These are phyloP conservation scores for Erysimum pusillum DNA, from an alignment of 441 rosid genomes.

Conservation along the genomic window DNA sequence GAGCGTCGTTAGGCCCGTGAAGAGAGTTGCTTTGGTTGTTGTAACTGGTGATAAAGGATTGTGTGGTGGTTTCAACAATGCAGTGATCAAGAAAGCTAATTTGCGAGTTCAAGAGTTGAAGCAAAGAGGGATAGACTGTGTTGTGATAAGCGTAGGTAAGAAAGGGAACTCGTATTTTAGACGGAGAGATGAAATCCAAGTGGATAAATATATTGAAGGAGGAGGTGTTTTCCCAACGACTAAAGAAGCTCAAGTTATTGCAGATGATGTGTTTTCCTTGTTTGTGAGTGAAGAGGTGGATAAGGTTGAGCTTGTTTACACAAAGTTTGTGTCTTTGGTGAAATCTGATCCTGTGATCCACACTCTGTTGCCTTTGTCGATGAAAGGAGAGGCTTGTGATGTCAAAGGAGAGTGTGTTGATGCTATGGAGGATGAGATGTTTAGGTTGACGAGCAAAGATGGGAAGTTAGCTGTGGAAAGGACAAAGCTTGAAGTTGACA, in stretches of 20 bases:
- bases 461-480: conserved; percentile 72
- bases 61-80: conserved; percentile 79
- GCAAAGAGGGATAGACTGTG: conserved; percentile 59
- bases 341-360: conserved; percentile 72
- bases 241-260: conserved; percentile 76
- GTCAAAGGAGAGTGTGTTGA: conserved; percentile 69
- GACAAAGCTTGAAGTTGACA: conserved; percentile 47
- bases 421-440: conserved; percentile 75
- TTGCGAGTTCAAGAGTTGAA: conserved; percentile 61
- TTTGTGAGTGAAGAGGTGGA: conserved; percentile 78
- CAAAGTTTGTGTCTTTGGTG: conserved; percentile 72
- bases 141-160: conserved; percentile 72
- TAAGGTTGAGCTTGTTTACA: conserved; percentile 75
- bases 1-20: conserved; percentile 63
- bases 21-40: conserved; percentile 69
- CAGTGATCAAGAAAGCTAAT: conserved; percentile 63
- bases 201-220: conserved; percentile 61
- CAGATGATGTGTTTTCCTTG: conserved; percentile 73
- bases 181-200: conserved; percentile 53
- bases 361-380: conserved; percentile 66
- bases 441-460: conserved; percentile 72
- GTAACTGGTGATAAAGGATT: conserved; percentile 74
- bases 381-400: conserved; percentile 62
- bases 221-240: conserved; percentile 62
- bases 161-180: conserved; percentile 74